Evolutionary conservation across 2,329 filamentous ascomycete genomes (phyloP).

Genomic region (Coleophoma cylindrospora): DNA sequence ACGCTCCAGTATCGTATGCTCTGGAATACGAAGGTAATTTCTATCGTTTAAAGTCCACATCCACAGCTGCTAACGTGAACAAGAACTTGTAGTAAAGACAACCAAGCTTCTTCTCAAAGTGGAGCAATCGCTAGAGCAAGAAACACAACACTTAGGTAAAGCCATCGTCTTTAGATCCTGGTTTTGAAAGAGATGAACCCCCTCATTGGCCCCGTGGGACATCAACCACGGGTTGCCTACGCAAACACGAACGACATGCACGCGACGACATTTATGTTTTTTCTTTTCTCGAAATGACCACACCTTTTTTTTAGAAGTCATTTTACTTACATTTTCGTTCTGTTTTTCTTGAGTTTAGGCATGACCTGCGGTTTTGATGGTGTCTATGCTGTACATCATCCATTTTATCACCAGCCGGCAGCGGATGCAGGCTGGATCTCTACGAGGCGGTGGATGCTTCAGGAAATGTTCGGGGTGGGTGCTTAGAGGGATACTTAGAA

Average conservation of each 20-base stretch:
- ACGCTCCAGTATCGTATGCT: conserved; percentile 63
- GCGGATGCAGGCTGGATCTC: too few species aligned
- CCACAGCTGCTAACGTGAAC: too few species aligned
- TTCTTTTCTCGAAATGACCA: not conserved
- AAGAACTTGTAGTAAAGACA: conserved; percentile 64
- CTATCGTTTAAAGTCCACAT: too few species aligned
- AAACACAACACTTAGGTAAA: conserved; percentile 56
- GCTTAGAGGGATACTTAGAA: too few species aligned
- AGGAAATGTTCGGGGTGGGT: too few species aligned
- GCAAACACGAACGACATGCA: not conserved
- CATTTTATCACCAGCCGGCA: too few species aligned
- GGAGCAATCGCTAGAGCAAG: conserved; percentile 59
- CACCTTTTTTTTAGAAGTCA: not conserved
- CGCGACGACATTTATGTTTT: not conserved
- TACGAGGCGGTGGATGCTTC: too few species aligned
- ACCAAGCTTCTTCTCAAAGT: conserved; percentile 58
- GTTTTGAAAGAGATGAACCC: not conserved
- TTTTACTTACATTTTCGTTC: not conserved
- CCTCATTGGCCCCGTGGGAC: too few species aligned
- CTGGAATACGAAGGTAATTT: conserved; percentile 66
- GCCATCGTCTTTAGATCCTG: conserved; percentile 59
- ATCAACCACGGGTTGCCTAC: not conserved
- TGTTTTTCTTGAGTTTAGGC: not conserved
- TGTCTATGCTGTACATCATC: not conserved
- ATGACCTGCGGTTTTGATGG: conserved; percentile 1